These are phyloP conservation scores for Scheffersomyces quercinus DNA, from an alignment of 1,139 yeast species.

Conservation along the genomic window DNA sequence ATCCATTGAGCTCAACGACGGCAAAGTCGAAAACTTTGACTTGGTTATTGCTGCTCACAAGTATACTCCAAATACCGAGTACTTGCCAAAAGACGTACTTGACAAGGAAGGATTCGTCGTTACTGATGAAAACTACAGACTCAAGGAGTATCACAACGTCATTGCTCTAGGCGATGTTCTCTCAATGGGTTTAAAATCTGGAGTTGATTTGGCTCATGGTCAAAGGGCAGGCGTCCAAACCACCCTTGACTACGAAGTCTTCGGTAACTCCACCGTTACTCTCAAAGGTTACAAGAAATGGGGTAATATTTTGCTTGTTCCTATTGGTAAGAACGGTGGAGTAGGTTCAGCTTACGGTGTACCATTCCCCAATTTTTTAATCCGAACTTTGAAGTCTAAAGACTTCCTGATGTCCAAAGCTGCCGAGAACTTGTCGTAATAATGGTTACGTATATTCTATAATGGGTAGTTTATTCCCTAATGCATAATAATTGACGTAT, in stretches of 20 bases:
- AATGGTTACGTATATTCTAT: no score
- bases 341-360: slow-evolving; percentile 34
- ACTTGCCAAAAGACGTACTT: slow-evolving; percentile 8
- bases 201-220: slow-evolving; percentile 24
- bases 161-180: slow-evolving; percentile 36
- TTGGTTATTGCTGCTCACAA: slow-evolving; percentile 25
- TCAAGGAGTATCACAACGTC: slow-evolving; percentile 25
- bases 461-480: no score
- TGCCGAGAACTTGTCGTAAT: slow-evolving; percentile 3
- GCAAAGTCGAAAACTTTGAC: slow-evolving; percentile 23
- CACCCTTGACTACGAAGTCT: slow-evolving; percentile 17
- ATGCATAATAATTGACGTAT: no score
- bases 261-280: slow-evolving; percentile 9
- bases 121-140: slow-evolving; percentile 27
- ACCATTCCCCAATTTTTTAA: slow-evolving; percentile 29
- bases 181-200: slow-evolving; percentile 20
- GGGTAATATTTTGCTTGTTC: slow-evolving; percentile 23
- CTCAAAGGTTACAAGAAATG: slow-evolving; percentile 14
- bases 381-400: slow-evolving; percentile 22
- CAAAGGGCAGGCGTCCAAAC: slow-evolving; percentile 23
- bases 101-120: slow-evolving; percentile 15
- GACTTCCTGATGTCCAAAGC: slow-evolving; percentile 10
- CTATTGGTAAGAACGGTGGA: slow-evolving; percentile 39
- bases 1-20: slow-evolving; percentile 14
- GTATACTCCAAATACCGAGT: slow-evolving; percentile 27